Base-by-base conservation (phyloP, 441 rosid species). In the Daphne laureola region DNA sequence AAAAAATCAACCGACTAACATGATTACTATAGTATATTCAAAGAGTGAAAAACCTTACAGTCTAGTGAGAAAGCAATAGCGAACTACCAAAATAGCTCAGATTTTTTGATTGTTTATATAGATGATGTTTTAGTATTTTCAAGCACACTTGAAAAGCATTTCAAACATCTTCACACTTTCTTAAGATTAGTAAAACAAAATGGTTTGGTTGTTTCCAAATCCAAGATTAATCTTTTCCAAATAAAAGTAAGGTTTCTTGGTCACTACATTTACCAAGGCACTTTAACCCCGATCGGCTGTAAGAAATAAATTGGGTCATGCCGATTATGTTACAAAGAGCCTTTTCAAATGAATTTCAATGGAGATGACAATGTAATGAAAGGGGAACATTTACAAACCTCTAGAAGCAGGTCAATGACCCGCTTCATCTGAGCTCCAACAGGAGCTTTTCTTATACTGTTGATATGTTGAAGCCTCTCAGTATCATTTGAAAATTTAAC, bases 391-490 rank as follows among this genome's bases (percentile, higher is more conserved):
- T 36, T 17, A 43, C 46, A 18, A 63, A 89, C 96, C 90, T 80
- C 78, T 5, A 55, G 55, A 14, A 93, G 67, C 53, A 83, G 71
- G 59, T 78, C 86, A 16, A 93, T 90, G 57, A 93, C 97, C 17
- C 87, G 89, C 76, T 93, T 93, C 57, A 90, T 80, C 77, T 87
- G 97, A 63, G 91, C 84, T 4, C 98, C 97, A 14, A 77, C 90
- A 45, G 90, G 93, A 14, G 73, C 68, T 73, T 85, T 93, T 14
- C 96, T 76, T 0, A 93, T 82, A 45, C 72, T 78, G 62, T 80
- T 70, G 36, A 89, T 89, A 9, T 60, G 69, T 55, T 87, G 90
- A 63, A 86, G 90, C 21, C 87, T 79, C 66, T 87, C 83, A 0
- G 97, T 87, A 46, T 93, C 87, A 61, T 77, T 80, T 0, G 97